These are phyloP conservation scores for Fusarium dlaminii DNA, from an alignment of 2,329 filamentous ascomycete genomes.

Conservation along the genomic window DNA sequence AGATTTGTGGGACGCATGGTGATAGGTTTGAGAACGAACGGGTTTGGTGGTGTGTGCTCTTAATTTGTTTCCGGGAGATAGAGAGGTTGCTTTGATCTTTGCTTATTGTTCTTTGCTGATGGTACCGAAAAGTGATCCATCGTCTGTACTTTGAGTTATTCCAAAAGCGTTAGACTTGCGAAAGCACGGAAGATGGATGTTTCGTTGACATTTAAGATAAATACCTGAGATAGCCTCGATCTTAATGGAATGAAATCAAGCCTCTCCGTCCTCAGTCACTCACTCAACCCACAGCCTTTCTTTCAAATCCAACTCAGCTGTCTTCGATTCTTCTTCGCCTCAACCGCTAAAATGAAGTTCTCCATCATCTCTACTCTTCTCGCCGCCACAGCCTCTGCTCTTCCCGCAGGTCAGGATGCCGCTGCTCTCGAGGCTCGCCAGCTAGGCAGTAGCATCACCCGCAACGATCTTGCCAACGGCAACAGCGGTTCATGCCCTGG, in stretches of 20 bases:
- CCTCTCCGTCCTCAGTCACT: slow-evolving; percentile 11
- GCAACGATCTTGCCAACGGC: slow-evolving; percentile 45
- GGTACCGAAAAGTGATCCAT: background rate
- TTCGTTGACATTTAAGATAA: background rate
- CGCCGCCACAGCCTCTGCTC: slow-evolving; percentile 26
- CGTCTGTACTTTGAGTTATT: background rate
- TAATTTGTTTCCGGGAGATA: background rate
- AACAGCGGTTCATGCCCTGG: slow-evolving; percentile 45
- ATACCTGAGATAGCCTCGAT: background rate
- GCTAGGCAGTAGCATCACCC: slow-evolving; percentile 13
- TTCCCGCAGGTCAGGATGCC: slow-evolving; percentile 12
- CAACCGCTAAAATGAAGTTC: slow-evolving; percentile 31
- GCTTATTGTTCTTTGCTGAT: background rate
- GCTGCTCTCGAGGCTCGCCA: slow-evolving; percentile 31
- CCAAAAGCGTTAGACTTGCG: slow-evolving; percentile 14
- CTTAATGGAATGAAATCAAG: background rate
- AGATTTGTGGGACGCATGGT: background rate
- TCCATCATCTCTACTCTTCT: slow-evolving; percentile 21
- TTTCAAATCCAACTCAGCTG: background rate
- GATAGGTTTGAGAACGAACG: background rate
- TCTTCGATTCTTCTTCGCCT: background rate
- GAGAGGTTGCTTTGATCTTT: background rate
- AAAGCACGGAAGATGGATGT: background rate
- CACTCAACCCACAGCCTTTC: background rate
- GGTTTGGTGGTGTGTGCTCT: background rate